These are phyloP conservation scores for Venturia carpophila DNA, from an alignment of 2,329 filamentous ascomycete species.

Conservation along the genomic window DNA sequence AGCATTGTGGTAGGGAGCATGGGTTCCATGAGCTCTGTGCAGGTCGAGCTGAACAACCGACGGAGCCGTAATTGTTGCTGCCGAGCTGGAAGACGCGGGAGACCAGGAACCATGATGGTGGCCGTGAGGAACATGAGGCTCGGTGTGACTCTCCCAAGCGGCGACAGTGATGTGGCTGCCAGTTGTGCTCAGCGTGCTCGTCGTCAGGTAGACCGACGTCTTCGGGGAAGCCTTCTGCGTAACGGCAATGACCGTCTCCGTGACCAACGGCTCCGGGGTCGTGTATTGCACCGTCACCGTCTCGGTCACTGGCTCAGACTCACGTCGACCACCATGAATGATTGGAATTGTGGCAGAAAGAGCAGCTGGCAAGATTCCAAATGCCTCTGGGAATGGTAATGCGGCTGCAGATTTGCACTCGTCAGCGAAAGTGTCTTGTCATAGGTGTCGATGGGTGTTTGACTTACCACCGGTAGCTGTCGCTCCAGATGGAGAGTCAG, in stretches of 20 bases:
- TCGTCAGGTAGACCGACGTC: background rate
- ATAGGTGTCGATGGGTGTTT: background rate
- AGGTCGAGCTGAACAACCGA: too few relatives aligned
- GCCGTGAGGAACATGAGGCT: too few relatives aligned
- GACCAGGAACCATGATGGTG: too few relatives aligned
- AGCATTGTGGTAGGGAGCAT: too few relatives aligned
- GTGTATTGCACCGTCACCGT: background rate
- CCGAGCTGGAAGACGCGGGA: too few relatives aligned
- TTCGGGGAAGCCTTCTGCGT: background rate
- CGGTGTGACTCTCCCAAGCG: too few relatives aligned
- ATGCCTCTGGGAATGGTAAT: background rate
- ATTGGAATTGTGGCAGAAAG: background rate
- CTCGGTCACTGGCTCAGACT: background rate
- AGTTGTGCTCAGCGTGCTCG: background rate
- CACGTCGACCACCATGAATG: background rate
- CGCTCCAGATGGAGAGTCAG: background rate
- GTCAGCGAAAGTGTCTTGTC: background rate
- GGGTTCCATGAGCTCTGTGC: too few relatives aligned
- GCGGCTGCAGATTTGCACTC: background rate
- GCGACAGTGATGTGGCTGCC: background rate
- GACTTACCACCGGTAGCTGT: background rate
- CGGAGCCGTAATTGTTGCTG: too few relatives aligned
- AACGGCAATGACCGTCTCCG: background rate
- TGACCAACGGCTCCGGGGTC: background rate
- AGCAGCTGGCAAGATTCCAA: background rate